These are phyloP conservation scores for Aspergillus fijiensis DNA, from an alignment of 2,329 filamentous ascomycete genomes.

Conservation along the genomic window DNA sequence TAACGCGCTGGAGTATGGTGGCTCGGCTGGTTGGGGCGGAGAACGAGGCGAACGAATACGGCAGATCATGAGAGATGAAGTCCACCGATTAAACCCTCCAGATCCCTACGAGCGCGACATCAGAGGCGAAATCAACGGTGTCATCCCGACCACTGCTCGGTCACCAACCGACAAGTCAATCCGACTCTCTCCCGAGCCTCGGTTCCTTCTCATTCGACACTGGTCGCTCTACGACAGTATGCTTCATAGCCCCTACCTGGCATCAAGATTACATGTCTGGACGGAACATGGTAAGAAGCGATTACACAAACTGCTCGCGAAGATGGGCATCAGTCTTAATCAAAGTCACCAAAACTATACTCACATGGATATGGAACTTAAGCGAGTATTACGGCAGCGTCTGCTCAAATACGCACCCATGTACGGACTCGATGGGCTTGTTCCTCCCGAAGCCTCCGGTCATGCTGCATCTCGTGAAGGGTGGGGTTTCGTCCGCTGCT, in stretches of 20 bases:
- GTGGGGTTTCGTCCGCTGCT: slow-evolving; percentile 95
- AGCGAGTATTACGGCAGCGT: slow-evolving; percentile 79
- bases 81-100: slow-evolving; percentile 85
- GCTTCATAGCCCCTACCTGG: slow-evolving; percentile 94
- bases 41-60: slow-evolving; percentile 80
- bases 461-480: slow-evolving; percentile 76
- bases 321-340: slow-evolving; percentile 93
- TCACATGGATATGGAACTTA: slow-evolving; percentile 98
- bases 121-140: slow-evolving; percentile 67
- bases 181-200: slow-evolving; percentile 86
- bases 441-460: slow-evolving; percentile 73
- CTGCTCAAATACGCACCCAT: slow-evolving; percentile 87
- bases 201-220: slow-evolving; percentile 87
- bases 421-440: slow-evolving; percentile 91
- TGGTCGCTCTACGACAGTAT: slow-evolving; percentile 99
- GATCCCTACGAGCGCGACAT: slow-evolving; percentile 60
- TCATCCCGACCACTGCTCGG: slow-evolving; percentile 83
- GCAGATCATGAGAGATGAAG: slow-evolving; percentile 86
- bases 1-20: slow-evolving; percentile 55
- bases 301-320: slow-evolving; percentile 89
- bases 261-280: slow-evolving; percentile 90
- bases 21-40: slow-evolving; percentile 73
- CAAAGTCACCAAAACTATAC: slow-evolving; percentile 96
- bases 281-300: slow-evolving; percentile 84
- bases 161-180: slow-evolving; percentile 92